Conservation (phyloP, 495 filamentous ascomycete genomes). For the Penicillium lividum region DNA sequence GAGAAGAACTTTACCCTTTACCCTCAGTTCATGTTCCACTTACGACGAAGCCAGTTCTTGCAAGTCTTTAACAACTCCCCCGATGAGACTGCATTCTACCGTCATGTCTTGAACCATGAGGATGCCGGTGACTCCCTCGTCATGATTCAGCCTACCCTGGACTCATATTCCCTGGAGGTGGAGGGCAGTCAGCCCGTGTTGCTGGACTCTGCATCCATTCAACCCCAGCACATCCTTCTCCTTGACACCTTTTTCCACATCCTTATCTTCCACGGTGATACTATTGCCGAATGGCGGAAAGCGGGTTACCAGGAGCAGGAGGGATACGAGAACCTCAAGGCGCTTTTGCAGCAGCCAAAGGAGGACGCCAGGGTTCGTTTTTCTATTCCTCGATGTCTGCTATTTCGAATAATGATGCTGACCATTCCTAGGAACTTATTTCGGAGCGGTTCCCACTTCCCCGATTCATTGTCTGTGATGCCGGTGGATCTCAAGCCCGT, state of each 20-base stretch:
- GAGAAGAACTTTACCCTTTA: slow-evolving; percentile 99
- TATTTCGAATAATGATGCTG: slow-evolving; percentile 11
- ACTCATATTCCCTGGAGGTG: slow-evolving; percentile 95
- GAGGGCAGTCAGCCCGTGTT: slow-evolving; percentile 89
- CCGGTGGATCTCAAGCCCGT: slow-evolving; percentile 95
- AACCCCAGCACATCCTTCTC: slow-evolving; percentile 89
- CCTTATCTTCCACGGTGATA: slow-evolving; percentile 98
- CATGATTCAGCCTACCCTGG: slow-evolving; percentile 98
- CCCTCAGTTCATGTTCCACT: slow-evolving; percentile 99
- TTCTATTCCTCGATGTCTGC: not conserved
- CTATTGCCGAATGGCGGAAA: slow-evolving; percentile 97
- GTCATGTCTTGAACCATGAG: slow-evolving; percentile 95
- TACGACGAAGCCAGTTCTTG: slow-evolving; percentile 94
- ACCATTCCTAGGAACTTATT: slow-evolving; percentile 75
- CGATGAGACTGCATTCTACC: slow-evolving; percentile 97
- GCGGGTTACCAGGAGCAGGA: slow-evolving; percentile 98
- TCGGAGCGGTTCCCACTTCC: slow-evolving; percentile 96
- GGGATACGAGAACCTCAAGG: slow-evolving; percentile 94
- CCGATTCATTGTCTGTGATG: slow-evolving; percentile 98
- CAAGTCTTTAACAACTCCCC: slow-evolving; percentile 99
- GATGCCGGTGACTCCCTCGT: slow-evolving; percentile 96
- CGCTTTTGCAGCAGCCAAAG: slow-evolving; percentile 89
- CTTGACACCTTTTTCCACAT: slow-evolving; percentile 99
- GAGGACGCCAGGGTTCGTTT: slow-evolving; percentile 87
- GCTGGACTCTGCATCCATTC: slow-evolving; percentile 93